Evolutionary conservation across 2,329 filamentous ascomycete species (phyloP).

Genomic region (Periglandula ipomoeae): DNA sequence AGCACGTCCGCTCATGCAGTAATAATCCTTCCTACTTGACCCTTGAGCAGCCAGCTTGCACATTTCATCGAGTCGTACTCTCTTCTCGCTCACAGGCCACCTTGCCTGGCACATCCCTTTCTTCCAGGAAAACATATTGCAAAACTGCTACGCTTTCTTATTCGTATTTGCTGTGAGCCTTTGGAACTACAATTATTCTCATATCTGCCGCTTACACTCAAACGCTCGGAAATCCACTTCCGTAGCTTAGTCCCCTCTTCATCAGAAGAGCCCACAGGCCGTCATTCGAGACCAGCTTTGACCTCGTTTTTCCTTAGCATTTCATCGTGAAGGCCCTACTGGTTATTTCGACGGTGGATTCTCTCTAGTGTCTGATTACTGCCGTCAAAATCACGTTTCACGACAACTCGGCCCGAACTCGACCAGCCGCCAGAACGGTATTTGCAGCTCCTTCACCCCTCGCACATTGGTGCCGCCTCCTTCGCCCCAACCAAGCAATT

Average conservation of each 20-base stretch:
- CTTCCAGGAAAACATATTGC: neutral
- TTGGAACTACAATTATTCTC: neutral
- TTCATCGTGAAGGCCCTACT: neutral
- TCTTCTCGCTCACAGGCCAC: neutral
- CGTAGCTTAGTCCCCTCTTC: neutral
- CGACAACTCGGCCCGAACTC: no score
- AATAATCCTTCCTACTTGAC: neutral
- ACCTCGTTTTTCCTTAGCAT: neutral
- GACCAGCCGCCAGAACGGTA: neutral
- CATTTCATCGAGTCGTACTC: neutral
- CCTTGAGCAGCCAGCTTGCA: neutral
- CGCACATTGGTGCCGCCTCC: neutral
- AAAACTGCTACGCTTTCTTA: neutral
- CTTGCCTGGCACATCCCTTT: neutral
- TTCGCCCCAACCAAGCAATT: no score
- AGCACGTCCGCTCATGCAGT: no score
- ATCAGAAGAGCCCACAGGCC: neutral
- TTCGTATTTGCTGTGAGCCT: no score
- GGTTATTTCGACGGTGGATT: neutral
- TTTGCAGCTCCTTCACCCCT: neutral
- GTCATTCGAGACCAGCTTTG: neutral
- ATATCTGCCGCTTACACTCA: neutral
- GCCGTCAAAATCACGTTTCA: no score
- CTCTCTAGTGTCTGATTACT: no score
- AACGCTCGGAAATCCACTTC: slow-evolving; percentile 2